Evolutionary conservation across 2,329 filamentous ascomycete species (phyloP).

Genomic region (Phialemonium atrogriseum): DNA sequence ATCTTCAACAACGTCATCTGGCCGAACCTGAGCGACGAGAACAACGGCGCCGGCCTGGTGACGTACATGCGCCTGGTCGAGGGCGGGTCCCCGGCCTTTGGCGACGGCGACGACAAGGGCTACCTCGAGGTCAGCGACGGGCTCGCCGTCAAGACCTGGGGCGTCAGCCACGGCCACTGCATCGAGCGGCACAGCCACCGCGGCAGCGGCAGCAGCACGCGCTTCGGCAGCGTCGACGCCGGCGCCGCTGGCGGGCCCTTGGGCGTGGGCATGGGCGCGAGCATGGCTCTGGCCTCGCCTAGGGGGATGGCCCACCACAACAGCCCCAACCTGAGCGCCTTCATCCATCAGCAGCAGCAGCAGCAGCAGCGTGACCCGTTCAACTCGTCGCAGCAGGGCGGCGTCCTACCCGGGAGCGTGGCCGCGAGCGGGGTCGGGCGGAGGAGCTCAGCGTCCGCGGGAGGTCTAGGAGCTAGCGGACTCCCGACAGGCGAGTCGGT

Average conservation of each 20-base stretch:
- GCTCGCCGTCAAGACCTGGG: slow-evolving; percentile 79
- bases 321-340: slow-evolving; percentile 11
- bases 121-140: slow-evolving; percentile 87
- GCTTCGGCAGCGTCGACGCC: slow-evolving; percentile 41
- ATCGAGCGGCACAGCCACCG: slow-evolving; percentile 65
- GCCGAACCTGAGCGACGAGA: slow-evolving; percentile 95
- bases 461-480: not conserved
- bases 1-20: slow-evolving; percentile 98
- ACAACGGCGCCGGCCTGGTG: slow-evolving; percentile 84
- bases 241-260: slow-evolving; percentile 15
- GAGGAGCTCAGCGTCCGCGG: slow-evolving; percentile 7
- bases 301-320: slow-evolving; percentile 17
- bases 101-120: slow-evolving; percentile 69
- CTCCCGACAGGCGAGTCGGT: slow-evolving; percentile 34
- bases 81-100: slow-evolving; percentile 77
- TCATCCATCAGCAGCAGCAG: slow-evolving; percentile 13
- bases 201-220: slow-evolving; percentile 46
- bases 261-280: slow-evolving; percentile 10
- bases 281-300: slow-evolving; percentile 15
- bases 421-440: slow-evolving; percentile 3
- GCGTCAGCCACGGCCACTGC: slow-evolving; percentile 84
- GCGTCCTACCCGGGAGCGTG: slow-evolving; percentile 5
- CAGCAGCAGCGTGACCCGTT: slow-evolving; percentile 15
- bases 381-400: slow-evolving; percentile 5
- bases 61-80: slow-evolving; percentile 85